Conservation (phyloP, 1,284 basidiomycete species). For the Lignosus rhinocerotis region DNA sequence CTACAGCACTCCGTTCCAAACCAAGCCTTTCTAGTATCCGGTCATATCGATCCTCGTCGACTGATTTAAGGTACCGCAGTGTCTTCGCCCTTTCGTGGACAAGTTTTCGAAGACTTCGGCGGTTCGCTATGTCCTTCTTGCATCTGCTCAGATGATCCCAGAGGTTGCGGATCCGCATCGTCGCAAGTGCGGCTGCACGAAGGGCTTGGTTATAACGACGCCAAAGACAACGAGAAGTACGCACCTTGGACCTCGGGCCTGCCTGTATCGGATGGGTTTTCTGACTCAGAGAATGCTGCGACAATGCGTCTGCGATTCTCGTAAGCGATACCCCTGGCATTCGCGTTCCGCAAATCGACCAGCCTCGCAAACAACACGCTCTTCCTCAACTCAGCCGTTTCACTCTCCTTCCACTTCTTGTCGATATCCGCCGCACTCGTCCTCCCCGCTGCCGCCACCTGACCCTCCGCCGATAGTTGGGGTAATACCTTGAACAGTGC, state of each 20-base stretch:
- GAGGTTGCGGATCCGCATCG: constrained; percentile 83
- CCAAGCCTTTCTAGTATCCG: constrained; percentile 73
- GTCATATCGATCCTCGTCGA: constrained; percentile 75
- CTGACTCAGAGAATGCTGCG: constrained; percentile 71
- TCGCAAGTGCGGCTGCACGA: constrained; percentile 77
- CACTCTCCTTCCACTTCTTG: constrained; percentile 16
- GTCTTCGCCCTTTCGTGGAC: constrained; percentile 85
- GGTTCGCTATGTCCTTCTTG: constrained; percentile 80
- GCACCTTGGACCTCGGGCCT: constrained; percentile 86
- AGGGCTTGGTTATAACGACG: constrained; percentile 2
- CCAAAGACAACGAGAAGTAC: constrained; percentile 25
- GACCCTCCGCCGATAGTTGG: constrained; percentile 39
- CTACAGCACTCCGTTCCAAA: constrained; percentile 77
- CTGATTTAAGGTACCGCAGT: constrained; percentile 77
- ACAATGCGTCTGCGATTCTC: constrained; percentile 87
- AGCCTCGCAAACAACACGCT: constrained; percentile 68
- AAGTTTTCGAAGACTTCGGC: constrained; percentile 70
- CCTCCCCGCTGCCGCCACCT: neutral
- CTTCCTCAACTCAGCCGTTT: constrained; percentile 53
- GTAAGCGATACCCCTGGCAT: constrained; percentile 79
- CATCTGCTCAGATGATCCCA: constrained; percentile 71
- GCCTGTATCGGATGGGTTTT: constrained; percentile 77
- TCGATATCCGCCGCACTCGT: neutral
- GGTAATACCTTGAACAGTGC: constrained; percentile 65
- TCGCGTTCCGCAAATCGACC: constrained; percentile 86